A percentile compares a stretch with the other conserved stretches of the same genome.
Conservation (phyloP, 2,329 filamentous ascomycete species). For the Aspergillus hortae region DNA sequence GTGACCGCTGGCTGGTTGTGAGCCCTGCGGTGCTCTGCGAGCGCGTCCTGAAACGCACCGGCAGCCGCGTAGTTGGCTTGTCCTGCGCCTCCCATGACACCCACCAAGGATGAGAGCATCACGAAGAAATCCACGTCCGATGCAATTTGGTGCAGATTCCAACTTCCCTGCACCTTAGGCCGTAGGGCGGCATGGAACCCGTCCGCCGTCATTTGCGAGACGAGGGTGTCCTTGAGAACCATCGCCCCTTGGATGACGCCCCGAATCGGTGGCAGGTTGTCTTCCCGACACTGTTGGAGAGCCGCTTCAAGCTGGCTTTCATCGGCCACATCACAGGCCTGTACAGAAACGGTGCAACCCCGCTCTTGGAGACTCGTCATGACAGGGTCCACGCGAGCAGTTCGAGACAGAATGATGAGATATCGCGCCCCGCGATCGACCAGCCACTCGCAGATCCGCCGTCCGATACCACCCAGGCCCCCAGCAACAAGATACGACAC, state of each 20-base stretch:
- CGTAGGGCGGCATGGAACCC: constrained; percentile 28
- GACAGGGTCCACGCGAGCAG: background rate
- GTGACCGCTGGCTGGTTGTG: constrained; percentile 17
- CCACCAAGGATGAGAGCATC: constrained; percentile 40
- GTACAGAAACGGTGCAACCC: background rate
- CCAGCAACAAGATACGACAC: constrained; percentile 15
- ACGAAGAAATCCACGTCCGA: constrained; percentile 42
- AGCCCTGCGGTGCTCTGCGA: constrained; percentile 22
- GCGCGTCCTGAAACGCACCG: constrained; percentile 37
- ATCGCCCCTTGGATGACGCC: background rate
- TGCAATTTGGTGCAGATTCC: constrained; percentile 37
- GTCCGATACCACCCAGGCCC: constrained; percentile 16
- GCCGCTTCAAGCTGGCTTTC: no score
- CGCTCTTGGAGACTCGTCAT: background rate
- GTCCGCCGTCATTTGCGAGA: constrained; percentile 39
- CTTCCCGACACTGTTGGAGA: no score
- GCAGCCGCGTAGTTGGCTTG: constrained; percentile 45
- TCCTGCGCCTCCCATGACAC: constrained; percentile 44
- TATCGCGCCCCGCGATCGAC: constrained; percentile 12
- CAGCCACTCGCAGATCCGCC: constrained; percentile 10
- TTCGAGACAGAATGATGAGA: constrained; percentile 6
- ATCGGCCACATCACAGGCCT: no score
- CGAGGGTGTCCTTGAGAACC: constrained; percentile 17
- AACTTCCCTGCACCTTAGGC: no score
- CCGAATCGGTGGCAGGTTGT: no score